Conservation (phyloP, 108 stramenopile species). For the Nannochloropsis granulata region DNA sequence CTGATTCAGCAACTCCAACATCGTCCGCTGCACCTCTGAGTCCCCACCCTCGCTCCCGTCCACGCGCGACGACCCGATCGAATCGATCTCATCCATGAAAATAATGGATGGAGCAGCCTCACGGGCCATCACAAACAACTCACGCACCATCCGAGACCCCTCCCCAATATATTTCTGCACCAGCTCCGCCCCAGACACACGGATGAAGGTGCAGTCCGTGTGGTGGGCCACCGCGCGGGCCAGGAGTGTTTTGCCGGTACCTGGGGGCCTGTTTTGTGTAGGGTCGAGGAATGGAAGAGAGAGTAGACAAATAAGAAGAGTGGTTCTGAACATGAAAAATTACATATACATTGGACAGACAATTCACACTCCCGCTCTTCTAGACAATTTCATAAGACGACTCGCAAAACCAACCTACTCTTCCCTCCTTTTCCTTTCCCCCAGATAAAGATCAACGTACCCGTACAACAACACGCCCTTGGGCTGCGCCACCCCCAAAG, state of each 20-base stretch:
- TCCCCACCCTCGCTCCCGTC: slow-evolving; percentile 81
- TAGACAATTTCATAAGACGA: not conserved
- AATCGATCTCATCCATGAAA: slow-evolving; percentile 99
- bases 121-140: slow-evolving; percentile 98
- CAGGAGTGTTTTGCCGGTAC: slow-evolving; percentile 98
- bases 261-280: slow-evolving; percentile 51
- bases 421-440: not conserved
- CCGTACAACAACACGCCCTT: slow-evolving; percentile 95
- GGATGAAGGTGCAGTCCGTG: slow-evolving; percentile 99
- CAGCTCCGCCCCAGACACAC: slow-evolving; percentile 93
- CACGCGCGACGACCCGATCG: slow-evolving; percentile 69
- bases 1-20: slow-evolving; percentile 97
- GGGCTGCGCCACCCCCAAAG: slow-evolving; percentile 87
- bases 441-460: not conserved
- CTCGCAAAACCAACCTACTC: not conserved
- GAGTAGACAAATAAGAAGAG: not conserved
- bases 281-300: not conserved
- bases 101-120: slow-evolving; percentile 97
- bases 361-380: not conserved
- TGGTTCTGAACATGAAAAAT: not conserved
- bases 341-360: not conserved
- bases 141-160: slow-evolving; percentile 96
- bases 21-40: slow-evolving; percentile 95
- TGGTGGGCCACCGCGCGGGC: slow-evolving; percentile 99
- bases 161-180: slow-evolving; percentile 99